Conservation (phyloP, 495 filamentous ascomycete genomes). For the Penicillium soppii region DNA sequence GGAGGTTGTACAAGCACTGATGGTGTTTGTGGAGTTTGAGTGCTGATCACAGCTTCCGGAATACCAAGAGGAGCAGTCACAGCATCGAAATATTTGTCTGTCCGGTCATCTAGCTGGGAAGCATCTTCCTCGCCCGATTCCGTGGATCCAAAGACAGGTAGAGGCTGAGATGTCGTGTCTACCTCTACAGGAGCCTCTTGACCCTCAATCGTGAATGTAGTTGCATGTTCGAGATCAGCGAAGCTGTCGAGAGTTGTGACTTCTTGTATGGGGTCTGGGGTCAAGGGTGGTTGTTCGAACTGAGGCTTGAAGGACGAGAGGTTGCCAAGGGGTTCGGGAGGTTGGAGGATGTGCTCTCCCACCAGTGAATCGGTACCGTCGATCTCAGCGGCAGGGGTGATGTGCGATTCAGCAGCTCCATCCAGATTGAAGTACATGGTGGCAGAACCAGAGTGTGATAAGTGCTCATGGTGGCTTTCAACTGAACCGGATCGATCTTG, state of each 20-base stretch:
- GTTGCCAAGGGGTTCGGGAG: background rate
- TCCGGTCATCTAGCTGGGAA: background rate
- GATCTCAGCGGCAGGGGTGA: background rate
- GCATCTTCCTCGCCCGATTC: background rate
- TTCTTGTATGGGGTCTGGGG: slow-evolving; percentile 26
- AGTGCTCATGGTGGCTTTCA: too few relatives aligned
- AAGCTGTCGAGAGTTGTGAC: background rate
- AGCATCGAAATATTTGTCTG: background rate
- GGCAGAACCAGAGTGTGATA: background rate
- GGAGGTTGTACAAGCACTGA: slow-evolving; percentile 12
- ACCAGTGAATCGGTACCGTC: background rate
- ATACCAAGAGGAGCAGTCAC: background rate
- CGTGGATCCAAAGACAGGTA: background rate
- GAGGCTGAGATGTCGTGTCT: background rate
- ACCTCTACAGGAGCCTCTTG: slow-evolving; percentile 4
- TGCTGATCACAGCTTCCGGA: slow-evolving; percentile 4
- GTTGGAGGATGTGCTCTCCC: background rate
- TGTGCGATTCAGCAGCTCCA: background rate
- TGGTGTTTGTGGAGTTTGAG: background rate
- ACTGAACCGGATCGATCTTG: too few relatives aligned
- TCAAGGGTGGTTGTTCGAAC: slow-evolving; percentile 17
- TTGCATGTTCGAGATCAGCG: background rate
- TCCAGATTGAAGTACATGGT: background rate
- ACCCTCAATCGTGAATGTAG: slow-evolving; percentile 9
- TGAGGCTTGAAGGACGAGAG: background rate